A percentile compares a stretch with the other conserved stretches of the same genome.
Conservation (phyloP, 164 flowering plant genomes). For the Stephania yunnanensis region DNA sequence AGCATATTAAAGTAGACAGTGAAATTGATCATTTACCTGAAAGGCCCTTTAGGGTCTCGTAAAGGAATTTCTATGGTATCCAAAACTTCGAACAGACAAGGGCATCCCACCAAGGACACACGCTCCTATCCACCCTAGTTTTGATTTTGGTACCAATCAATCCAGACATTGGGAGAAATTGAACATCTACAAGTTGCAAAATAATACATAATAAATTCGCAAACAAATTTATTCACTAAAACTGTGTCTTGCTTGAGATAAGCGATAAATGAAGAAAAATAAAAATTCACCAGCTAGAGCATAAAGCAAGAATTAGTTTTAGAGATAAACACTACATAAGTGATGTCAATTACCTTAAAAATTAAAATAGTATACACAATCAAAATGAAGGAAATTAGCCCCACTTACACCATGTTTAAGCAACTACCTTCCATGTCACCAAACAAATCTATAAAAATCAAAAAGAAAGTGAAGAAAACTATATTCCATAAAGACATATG, state of each 20-base stretch:
- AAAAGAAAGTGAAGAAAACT: neutral
- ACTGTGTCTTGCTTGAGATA: neutral
- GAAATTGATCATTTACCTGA: slow-evolving; percentile 45
- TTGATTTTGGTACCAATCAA: slow-evolving; percentile 75
- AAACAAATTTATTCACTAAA: neutral
- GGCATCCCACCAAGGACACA: slow-evolving; percentile 90
- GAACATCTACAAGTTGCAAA: slow-evolving; percentile 55
- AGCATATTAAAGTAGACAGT: neutral
- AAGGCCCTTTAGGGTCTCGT: slow-evolving; percentile 87
- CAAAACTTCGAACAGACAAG: slow-evolving; percentile 88
- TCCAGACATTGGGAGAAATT: slow-evolving; percentile 91
- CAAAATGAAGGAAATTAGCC: neutral
- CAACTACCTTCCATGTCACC: neutral
- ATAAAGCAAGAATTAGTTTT: neutral
- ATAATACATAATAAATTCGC: neutral
- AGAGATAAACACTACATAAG: neutral
- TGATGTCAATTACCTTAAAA: neutral
- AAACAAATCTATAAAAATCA: too few species aligned
- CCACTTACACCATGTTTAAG: neutral
- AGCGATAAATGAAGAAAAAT: neutral
- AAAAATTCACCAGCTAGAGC: neutral
- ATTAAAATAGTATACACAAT: neutral
- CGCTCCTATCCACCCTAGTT: slow-evolving; percentile 54
- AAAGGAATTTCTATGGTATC: slow-evolving; percentile 75
- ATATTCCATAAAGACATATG: neutral